A percentile compares a stretch with the other conserved stretches of the same genome.
Conservation (phyloP, 495 filamentous ascomycete species). For the Aspergillus coremiiformis region DNA sequence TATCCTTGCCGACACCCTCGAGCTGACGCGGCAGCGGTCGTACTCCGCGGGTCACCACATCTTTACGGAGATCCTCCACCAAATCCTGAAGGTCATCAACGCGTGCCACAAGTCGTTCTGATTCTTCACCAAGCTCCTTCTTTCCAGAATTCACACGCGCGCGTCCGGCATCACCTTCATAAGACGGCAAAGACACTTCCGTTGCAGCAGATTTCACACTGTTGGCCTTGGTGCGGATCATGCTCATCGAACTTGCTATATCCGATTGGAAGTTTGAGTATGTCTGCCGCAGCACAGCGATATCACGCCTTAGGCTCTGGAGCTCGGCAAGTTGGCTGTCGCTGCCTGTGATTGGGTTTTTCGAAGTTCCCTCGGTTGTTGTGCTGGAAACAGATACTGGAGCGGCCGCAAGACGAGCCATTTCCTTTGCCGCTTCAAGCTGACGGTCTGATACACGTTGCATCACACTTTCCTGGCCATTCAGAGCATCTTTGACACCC, state of each 20-base stretch:
- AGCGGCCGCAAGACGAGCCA: constrained; percentile 70
- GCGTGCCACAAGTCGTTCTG: constrained; percentile 76
- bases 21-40: constrained; percentile 87
- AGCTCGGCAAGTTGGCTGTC: constrained; percentile 62
- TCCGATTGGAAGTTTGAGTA: constrained; percentile 86
- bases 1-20: constrained; percentile 79
- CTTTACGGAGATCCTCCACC: constrained; percentile 94
- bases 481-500: constrained; percentile 67
- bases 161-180: constrained; percentile 66
- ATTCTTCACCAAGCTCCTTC: constrained; percentile 73
- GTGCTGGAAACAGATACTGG: constrained; percentile 32
- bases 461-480: constrained; percentile 69
- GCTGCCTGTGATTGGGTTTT: constrained; percentile 28
- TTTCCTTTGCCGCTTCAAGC: constrained; percentile 82
- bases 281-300: constrained; percentile 88
- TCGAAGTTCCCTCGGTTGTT: constrained; percentile 11
- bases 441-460: constrained; percentile 89
- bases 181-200: constrained; percentile 54
- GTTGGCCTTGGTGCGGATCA: constrained; percentile 69
- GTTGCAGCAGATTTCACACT: constrained; percentile 69
- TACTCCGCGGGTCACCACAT: constrained; percentile 88
- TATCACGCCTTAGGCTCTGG: constrained; percentile 76
- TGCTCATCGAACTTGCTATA: constrained; percentile 77
- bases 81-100: constrained; percentile 95
- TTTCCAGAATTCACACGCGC: constrained; percentile 79